phyloP scores from a whole-genome alignment of 345 rosid species.

The Acer campestre region DNA sequence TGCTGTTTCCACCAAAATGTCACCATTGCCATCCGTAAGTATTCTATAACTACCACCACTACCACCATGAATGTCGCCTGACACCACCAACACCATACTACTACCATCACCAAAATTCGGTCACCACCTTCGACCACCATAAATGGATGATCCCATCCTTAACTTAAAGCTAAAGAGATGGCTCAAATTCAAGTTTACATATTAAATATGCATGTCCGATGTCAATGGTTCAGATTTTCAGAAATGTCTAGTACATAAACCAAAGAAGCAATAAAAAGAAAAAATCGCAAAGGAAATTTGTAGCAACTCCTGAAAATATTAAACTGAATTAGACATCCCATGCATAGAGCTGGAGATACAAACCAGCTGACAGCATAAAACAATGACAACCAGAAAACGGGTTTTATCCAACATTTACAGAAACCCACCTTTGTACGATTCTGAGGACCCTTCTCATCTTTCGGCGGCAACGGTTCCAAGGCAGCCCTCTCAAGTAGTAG shows the following conservation, averaged over 20 bases:
- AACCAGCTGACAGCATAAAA: not conserved
- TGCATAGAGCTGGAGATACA: not conserved
- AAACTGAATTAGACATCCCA: conserved; percentile 2
- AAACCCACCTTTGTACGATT: conserved; percentile 75
- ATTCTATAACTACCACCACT: not conserved
- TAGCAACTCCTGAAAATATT: not conserved
- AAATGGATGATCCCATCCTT: not conserved
- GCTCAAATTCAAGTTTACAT: not conserved
- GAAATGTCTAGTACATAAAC: not conserved
- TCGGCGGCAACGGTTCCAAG: conserved; percentile 77
- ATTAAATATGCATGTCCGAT: not conserved
- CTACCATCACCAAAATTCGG: not conserved
- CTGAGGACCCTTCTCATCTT: conserved; percentile 86
- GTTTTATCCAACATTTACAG: conserved; percentile 5
- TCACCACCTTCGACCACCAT: not conserved
- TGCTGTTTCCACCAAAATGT: not conserved
- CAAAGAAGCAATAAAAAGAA: not conserved
- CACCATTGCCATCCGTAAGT: not conserved
- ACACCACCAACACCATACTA: not conserved
- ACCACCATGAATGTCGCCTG: not conserved
- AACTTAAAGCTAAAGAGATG: not conserved
- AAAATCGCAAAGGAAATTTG: not conserved
- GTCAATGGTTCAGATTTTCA: not conserved
- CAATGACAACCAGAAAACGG: not conserved
- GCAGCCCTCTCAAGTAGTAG: conserved; percentile 78